phyloP scores from a whole-genome alignment of 2,329 filamentous ascomycete genomes.

The Aspergillus sp. region DNA sequence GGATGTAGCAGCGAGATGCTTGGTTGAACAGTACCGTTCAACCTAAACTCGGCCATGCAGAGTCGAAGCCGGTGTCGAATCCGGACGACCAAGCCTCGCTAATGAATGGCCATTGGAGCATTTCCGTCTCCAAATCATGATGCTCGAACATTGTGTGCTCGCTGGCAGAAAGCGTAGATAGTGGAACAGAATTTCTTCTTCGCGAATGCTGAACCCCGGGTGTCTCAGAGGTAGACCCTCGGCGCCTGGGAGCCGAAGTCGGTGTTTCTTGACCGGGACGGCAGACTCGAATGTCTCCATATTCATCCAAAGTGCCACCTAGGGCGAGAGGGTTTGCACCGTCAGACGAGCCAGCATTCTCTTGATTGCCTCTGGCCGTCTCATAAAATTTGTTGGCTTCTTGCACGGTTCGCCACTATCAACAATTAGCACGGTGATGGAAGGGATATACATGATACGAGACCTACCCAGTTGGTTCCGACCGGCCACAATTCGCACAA shows the following conservation, averaged over 20 bases:
- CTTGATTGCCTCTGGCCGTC: slow-evolving; percentile 26
- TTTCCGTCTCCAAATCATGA: slow-evolving; percentile 32
- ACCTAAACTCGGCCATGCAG: slow-evolving; percentile 23
- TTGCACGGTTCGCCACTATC: slow-evolving; percentile 34
- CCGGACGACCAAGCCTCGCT: slow-evolving; percentile 35
- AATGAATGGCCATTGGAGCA: slow-evolving; percentile 39
- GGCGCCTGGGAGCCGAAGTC: background rate
- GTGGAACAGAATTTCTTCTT: background rate
- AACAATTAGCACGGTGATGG: background rate
- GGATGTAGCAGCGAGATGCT: background rate
- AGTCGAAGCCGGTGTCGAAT: slow-evolving; percentile 31
- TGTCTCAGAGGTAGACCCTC: background rate
- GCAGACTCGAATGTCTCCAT: slow-evolving; percentile 33
- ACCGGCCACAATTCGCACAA: slow-evolving; percentile 34
- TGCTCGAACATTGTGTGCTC: slow-evolving; percentile 9
- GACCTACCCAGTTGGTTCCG: slow-evolving; percentile 31
- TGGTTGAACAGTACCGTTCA: background rate
- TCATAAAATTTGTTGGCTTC: slow-evolving; percentile 36
- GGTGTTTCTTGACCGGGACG: slow-evolving; percentile 22
- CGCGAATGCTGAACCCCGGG: background rate
- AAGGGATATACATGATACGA: no score
- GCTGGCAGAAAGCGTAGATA: background rate
- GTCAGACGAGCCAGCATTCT: slow-evolving; percentile 18
- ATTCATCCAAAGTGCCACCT: slow-evolving; percentile 34
- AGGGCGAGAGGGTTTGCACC: slow-evolving; percentile 29